Base-by-base conservation (phyloP, 257 asterid species). In the Coffea canephora region DNA sequence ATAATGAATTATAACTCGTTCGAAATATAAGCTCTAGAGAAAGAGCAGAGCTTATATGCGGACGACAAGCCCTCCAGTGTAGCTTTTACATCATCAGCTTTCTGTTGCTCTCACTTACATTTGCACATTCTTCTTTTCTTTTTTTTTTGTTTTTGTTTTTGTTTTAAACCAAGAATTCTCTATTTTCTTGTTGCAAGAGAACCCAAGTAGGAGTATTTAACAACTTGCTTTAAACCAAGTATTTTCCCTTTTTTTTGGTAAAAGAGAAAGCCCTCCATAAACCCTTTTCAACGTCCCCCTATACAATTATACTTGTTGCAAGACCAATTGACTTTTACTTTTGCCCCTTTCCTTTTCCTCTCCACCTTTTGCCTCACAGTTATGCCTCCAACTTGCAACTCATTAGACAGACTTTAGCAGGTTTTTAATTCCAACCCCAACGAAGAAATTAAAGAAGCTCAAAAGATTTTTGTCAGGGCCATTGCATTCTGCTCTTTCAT, bases 181-280 rank as follows among this genome's bases (percentile, higher is more conserved):
- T 31, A 31, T 1, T 31, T 0, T 31, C 34, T 31, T 31, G 34
- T 31, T 31, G 34, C 34, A 31, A 31, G 34, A 31, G 34, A 31
- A 31, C 1, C 34, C 34, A 31, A 31, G 34, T 31, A 31, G 34
- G 34, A 31, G 34, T 31, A 31, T 31, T 39, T 39, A 4, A 39
- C 43, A 39, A 3, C 43, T 39, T 4, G 3, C 4, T 39, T 39
- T 39, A 2, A 39, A 39, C 71, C 8, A 41, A 61, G 45, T n/a
- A 61, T 62, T 59, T 45, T 45, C 0, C 43, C 71, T 62, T 62
- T 75, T 62, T 75, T n/a, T 75, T 3, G 79, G 71, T 61, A 76
- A 43, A 61, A 76, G 79, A 61, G 71, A 76, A 61, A 61, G 79
- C 71, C n/a, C 79, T 62, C 4, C 43, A 39, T 4, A 57, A 76